Conservation (phyloP, 192 early-diverging fungal species). For the Chytriomyces sp. region DNA sequence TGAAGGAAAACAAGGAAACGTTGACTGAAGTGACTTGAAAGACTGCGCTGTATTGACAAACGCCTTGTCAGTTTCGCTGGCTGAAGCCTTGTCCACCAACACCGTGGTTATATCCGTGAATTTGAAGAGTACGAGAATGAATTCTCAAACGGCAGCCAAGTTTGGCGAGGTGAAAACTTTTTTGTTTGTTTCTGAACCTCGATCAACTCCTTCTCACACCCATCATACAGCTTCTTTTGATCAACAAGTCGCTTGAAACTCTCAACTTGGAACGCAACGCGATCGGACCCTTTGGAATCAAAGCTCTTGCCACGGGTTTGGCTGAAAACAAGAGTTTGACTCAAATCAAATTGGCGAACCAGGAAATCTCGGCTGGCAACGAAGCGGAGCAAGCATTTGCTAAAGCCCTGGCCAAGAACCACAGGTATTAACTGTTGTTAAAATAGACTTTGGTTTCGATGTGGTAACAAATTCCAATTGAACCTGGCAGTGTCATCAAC, state of each 20-base stretch:
- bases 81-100: constrained; percentile 34
- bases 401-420: constrained; percentile 15
- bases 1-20: constrained; percentile 6
- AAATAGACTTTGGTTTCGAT: background rate
- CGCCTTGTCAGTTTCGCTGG: constrained; percentile 13
- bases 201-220: background rate
- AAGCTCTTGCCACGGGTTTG: constrained; percentile 31
- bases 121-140: constrained; percentile 33
- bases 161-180: constrained; percentile 10
- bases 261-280: constrained; percentile 34
- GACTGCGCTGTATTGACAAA: constrained; percentile 33
- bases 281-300: constrained; percentile 38
- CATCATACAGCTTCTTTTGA: constrained; percentile 23
- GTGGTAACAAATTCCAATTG: background rate
- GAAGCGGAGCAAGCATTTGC: constrained; percentile 14
- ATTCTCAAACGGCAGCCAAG: constrained; percentile 35
- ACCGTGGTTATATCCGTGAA: constrained; percentile 18
- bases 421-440: background rate
- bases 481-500: background rate
- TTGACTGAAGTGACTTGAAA: constrained; percentile 25
- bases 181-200: background rate
- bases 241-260: constrained; percentile 22
- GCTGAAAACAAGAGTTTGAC: constrained; percentile 31
- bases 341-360: constrained; percentile 27
- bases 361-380: constrained; percentile 12